Evolutionary conservation across 768 basidiomycete genomes (phyloP).

Genomic region (Termitomyces sp.): DNA sequence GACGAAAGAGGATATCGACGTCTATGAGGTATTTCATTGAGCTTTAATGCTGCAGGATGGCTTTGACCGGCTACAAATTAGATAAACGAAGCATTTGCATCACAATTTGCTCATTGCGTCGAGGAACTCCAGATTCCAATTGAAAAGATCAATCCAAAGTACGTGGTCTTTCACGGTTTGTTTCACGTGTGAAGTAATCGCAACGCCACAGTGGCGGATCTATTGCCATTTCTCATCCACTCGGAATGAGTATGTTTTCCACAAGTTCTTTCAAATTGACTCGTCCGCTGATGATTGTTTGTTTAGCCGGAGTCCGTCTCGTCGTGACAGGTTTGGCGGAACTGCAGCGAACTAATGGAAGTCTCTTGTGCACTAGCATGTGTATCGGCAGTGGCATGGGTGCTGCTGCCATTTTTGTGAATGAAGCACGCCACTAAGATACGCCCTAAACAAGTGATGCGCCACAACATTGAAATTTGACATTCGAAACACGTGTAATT

Average conservation of each 20-base stretch:
- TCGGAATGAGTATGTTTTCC: conserved; percentile 73
- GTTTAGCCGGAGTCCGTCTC: conserved; percentile 77
- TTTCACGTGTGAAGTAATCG: background rate
- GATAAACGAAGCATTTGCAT: conserved; percentile 92
- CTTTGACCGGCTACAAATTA: conserved; percentile 21
- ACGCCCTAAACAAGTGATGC: background rate
- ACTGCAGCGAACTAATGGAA: conserved; percentile 63
- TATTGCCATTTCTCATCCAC: conserved; percentile 78
- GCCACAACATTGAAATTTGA: background rate
- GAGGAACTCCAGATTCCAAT: conserved; percentile 75
- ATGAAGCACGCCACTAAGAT: conserved; percentile 41
- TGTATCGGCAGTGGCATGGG: conserved; percentile 88
- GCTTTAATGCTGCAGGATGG: background rate
- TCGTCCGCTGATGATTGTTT: conserved; percentile 10
- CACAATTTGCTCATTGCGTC: conserved; percentile 90
- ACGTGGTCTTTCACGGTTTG: conserved; percentile 24
- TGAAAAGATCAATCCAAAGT: conserved; percentile 85
- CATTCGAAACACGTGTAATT: background rate
- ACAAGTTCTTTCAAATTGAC: background rate
- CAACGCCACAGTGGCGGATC: conserved; percentile 68
- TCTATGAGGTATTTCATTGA: conserved; percentile 62
- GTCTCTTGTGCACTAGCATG: conserved; percentile 77
- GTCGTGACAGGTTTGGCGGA: conserved; percentile 87
- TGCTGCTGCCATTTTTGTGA: conserved; percentile 76
- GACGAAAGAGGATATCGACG: conserved; percentile 67